These are phyloP conservation scores for Massariosphaeria phaeospora DNA, from an alignment of 495 filamentous ascomycete species.

Conservation along the genomic window DNA sequence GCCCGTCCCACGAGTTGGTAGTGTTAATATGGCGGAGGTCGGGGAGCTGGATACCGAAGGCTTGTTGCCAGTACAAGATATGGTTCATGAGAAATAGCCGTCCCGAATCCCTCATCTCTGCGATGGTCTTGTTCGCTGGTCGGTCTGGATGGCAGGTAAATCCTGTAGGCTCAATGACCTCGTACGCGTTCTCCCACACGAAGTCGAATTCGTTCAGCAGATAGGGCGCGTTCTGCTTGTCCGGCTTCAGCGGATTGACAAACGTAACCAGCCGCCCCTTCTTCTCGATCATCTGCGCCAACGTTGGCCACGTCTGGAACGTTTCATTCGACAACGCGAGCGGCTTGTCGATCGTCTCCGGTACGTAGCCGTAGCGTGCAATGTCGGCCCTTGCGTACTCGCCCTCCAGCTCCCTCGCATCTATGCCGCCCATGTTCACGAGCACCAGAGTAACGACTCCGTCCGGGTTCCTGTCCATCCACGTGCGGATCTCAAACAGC, in stretches of 20 bases:
- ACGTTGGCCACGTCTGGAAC: constrained; percentile 36
- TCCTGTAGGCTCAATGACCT: constrained; percentile 26
- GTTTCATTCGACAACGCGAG: constrained; percentile 49
- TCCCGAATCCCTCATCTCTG: constrained; percentile 3
- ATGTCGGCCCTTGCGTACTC: constrained; percentile 35
- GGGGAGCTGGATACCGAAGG: constrained; percentile 35
- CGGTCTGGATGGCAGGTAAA: constrained; percentile 26
- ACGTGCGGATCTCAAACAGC: constrained; percentile 34
- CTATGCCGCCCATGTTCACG: constrained; percentile 32
- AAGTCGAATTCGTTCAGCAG: constrained; percentile 39
- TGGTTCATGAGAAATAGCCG: constrained; percentile 41
- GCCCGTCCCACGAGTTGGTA: constrained; percentile 26
- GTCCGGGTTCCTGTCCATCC: constrained; percentile 38
- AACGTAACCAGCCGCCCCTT: constrained; percentile 37
- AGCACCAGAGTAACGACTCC: constrained; percentile 40
- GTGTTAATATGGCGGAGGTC: constrained; percentile 30
- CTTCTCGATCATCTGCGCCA: constrained; percentile 32
- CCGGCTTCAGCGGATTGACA: constrained; percentile 24
- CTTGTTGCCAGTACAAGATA: constrained; percentile 34
- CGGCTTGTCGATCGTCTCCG: background rate
- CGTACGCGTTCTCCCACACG: constrained; percentile 40
- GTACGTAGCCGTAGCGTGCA: constrained; percentile 33
- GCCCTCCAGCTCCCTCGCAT: constrained; percentile 21
- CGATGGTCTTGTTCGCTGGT: constrained; percentile 14
- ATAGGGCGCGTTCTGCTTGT: constrained; percentile 34